Evolutionary conservation across 495 filamentous ascomycete species (phyloP).

Genomic region (Pseudevernia furfuracea): DNA sequence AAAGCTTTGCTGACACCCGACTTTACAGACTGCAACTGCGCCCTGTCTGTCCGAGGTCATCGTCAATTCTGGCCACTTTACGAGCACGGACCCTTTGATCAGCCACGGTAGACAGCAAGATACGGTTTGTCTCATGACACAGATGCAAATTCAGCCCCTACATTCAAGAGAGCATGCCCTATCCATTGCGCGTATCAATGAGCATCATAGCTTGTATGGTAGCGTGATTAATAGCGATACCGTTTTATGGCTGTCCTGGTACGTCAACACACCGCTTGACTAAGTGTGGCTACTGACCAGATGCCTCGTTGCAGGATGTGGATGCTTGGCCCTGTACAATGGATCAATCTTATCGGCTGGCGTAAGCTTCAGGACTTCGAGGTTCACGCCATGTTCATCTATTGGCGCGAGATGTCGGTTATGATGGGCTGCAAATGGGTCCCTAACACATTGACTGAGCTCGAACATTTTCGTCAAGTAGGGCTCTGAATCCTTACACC

Average conservation of each 20-base stretch:
- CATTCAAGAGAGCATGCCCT: constrained; percentile 20
- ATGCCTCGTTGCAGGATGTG: constrained; percentile 7
- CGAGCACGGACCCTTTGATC: constrained; percentile 20
- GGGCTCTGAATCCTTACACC: background rate
- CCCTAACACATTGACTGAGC: constrained; percentile 17
- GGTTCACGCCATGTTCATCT: constrained; percentile 23
- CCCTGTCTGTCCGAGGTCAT: constrained; percentile 25
- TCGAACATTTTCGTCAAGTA: constrained; percentile 17
- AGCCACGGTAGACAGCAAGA: constrained; percentile 26
- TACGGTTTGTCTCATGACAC: constrained; percentile 26
- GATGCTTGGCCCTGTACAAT: constrained; percentile 20
- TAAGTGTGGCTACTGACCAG: background rate
- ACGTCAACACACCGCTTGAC: background rate
- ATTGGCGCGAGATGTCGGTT: constrained; percentile 23
- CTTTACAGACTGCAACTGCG: constrained; percentile 22
- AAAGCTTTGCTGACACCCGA: constrained; percentile 6
- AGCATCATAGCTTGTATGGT: constrained; percentile 26
- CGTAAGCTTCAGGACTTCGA: constrained; percentile 27
- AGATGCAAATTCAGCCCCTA: constrained; percentile 24
- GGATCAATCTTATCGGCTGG: constrained; percentile 27
- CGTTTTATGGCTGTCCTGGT: constrained; percentile 24
- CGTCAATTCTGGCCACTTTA: constrained; percentile 24
- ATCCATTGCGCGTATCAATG: constrained; percentile 27
- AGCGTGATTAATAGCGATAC: constrained; percentile 28
- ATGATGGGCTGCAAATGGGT: constrained; percentile 25